Evolutionary conservation across 2,329 filamentous ascomycete species (phyloP).

Genomic region (Bipolaris oryzae): DNA sequence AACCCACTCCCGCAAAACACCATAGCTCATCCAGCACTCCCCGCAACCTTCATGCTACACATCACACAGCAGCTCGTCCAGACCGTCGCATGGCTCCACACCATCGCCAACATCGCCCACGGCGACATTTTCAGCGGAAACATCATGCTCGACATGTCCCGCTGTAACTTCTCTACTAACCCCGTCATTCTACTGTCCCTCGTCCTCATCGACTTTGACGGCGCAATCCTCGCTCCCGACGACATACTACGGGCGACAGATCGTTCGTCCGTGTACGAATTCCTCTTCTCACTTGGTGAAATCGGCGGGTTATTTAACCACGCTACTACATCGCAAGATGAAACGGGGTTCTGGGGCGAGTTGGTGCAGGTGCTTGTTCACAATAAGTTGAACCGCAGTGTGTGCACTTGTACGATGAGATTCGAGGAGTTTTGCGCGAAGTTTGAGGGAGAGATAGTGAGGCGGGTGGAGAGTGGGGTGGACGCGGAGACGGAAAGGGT

Average conservation of each 20-base stretch:
- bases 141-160: not conserved
- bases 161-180: not conserved
- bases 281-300: not conserved
- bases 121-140: constrained; percentile 2
- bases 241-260: not conserved
- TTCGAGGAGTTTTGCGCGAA: not conserved
- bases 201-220: constrained; percentile 3
- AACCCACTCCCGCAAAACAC: not conserved
- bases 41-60: not conserved
- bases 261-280: not conserved
- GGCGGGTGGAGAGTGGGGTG: not conserved
- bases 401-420: not conserved
- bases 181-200: not conserved
- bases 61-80: not conserved
- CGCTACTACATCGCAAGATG: not conserved
- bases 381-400: not conserved
- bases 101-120: not conserved
- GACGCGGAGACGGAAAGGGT: not conserved
- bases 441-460: not conserved
- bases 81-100: not conserved
- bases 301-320: no score
- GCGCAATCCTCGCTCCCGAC: not conserved
- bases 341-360: not conserved
- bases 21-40: not conserved
- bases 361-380: not conserved